Evolutionary conservation across 108 stramenopile genomes (phyloP).

Genomic region (Chaetoceros tenuissimus): DNA sequence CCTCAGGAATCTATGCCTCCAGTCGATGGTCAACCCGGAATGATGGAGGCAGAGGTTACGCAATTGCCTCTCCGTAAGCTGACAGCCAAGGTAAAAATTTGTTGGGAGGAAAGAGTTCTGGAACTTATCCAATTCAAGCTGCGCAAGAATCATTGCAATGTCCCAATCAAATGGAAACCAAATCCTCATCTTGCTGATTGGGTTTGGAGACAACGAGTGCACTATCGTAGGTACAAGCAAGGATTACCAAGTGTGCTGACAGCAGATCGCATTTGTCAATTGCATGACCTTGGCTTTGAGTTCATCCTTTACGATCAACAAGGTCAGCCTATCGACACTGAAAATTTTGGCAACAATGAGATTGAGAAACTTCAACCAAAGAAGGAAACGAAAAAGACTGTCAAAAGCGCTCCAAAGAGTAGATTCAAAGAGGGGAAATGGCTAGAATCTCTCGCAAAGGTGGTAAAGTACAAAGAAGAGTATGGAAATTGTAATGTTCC

Average conservation of each 20-base stretch:
- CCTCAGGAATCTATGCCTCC: too few species aligned
- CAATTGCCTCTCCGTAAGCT: background rate
- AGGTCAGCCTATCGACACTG: background rate
- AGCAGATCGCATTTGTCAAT: slow-evolving; percentile 8
- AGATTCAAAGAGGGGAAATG: slow-evolving; percentile 11
- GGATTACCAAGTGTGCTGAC: slow-evolving; percentile 2
- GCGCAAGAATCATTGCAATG: background rate
- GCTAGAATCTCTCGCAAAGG: background rate
- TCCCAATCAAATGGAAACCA: background rate
- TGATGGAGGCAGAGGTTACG: too few species aligned
- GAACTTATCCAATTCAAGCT: background rate
- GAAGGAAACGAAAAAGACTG: background rate
- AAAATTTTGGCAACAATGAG: background rate
- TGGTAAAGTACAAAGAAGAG: background rate
- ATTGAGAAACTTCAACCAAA: background rate
- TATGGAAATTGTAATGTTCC: background rate
- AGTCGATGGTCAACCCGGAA: too few species aligned
- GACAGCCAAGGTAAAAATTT: background rate
- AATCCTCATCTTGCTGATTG: background rate
- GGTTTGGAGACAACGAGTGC: background rate
- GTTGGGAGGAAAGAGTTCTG: background rate
- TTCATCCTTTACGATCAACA: background rate
- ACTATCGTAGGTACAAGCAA: background rate
- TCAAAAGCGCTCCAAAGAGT: background rate
- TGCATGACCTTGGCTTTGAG: slow-evolving; percentile 6